A percentile compares a stretch with the other conserved stretches of the same genome.
Evolutionary conservation across 2,329 filamentous ascomycete species (phyloP).

Genomic region (Penicillium hesseltinei): DNA sequence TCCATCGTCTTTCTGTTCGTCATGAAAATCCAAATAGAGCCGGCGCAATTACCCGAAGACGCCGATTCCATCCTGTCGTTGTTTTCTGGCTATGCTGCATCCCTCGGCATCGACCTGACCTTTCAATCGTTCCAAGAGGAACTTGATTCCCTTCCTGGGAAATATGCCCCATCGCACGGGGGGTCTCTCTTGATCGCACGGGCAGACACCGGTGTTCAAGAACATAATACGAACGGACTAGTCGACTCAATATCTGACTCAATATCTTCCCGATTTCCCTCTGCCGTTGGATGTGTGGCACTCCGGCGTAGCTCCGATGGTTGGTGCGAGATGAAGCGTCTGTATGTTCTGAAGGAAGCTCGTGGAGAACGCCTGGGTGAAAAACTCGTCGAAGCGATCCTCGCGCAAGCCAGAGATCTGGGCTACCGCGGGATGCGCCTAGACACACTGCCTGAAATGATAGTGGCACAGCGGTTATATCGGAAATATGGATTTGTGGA

Average conservation of each 20-base stretch:
- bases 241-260: background rate
- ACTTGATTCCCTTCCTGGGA: slow-evolving; percentile 53
- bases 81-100: slow-evolving; percentile 44
- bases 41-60: slow-evolving; percentile 45
- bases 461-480: slow-evolving; percentile 52
- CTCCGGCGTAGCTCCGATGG: slow-evolving; percentile 39
- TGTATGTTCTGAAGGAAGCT: slow-evolving; percentile 52
- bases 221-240: background rate
- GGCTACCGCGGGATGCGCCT: slow-evolving; percentile 55
- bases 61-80: slow-evolving; percentile 42
- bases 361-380: slow-evolving; percentile 53
- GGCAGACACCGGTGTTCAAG: background rate
- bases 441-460: slow-evolving; percentile 57
- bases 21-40: slow-evolving; percentile 31
- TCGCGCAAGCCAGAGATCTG: slow-evolving; percentile 47
- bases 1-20: background rate
- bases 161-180: slow-evolving; percentile 47
- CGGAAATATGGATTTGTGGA: slow-evolving; percentile 51
- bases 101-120: slow-evolving; percentile 54
- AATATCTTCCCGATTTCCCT: background rate
- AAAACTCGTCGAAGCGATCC: slow-evolving; percentile 46
- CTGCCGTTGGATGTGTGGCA: slow-evolving; percentile 51
- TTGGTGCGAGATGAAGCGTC: slow-evolving; percentile 57
- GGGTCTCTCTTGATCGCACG: slow-evolving; percentile 53
- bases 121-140: slow-evolving; percentile 58